These are phyloP conservation scores for Zanthoxylum bungeanum DNA, from an alignment of 345 rosid species.

Conservation along the genomic window DNA sequence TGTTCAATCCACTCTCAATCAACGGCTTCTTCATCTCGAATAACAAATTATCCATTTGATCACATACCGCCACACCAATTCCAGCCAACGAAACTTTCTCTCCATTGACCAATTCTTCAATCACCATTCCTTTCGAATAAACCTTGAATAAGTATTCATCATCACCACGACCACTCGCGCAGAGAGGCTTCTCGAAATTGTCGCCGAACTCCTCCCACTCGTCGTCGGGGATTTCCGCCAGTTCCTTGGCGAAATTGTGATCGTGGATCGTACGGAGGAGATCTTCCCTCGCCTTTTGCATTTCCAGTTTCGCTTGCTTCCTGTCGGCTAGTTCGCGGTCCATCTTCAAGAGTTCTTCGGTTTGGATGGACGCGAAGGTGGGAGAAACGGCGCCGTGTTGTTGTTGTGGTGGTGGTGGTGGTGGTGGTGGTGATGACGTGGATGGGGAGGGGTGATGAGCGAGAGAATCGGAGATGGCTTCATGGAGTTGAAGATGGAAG, in stretches of 20 bases:
- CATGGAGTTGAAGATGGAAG: slow-evolving; percentile 53
- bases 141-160: slow-evolving; percentile 26
- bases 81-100: slow-evolving; percentile 33
- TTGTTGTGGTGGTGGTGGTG: background rate
- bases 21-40: slow-evolving; percentile 38
- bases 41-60: slow-evolving; percentile 36
- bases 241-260: slow-evolving; percentile 51
- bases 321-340: slow-evolving; percentile 33
- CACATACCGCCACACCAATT: slow-evolving; percentile 56
- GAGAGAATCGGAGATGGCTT: too few species aligned
- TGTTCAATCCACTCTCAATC: slow-evolving; percentile 26
- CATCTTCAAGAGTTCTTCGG: slow-evolving; percentile 31
- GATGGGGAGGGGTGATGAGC: too few species aligned
- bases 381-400: background rate
- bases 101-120: slow-evolving; percentile 41
- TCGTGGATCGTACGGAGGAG: slow-evolving; percentile 64
- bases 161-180: slow-evolving; percentile 11
- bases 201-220: slow-evolving; percentile 59
- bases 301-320: slow-evolving; percentile 17
- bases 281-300: slow-evolving; percentile 33
- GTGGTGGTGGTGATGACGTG: slow-evolving; percentile 21
- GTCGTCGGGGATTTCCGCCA: slow-evolving; percentile 43
- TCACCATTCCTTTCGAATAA: slow-evolving; percentile 36
- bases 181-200: slow-evolving; percentile 44
- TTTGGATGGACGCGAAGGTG: slow-evolving; percentile 22